Evolutionary conservation across 75 land plant genomes (phyloP).

Genomic region (Adiantum capillusveneris): DNA sequence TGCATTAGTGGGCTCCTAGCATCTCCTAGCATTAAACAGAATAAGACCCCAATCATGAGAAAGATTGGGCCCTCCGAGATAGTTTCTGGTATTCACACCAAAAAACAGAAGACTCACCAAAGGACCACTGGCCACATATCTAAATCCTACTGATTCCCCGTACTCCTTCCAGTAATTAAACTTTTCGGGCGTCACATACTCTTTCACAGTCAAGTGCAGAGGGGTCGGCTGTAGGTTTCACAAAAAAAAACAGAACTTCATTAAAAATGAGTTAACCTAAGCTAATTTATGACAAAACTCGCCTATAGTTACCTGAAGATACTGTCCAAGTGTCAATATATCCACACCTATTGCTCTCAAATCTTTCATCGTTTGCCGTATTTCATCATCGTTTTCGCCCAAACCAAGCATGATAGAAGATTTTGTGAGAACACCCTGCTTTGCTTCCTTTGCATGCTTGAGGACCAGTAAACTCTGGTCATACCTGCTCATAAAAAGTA

Average conservation of each 20-base stretch:
- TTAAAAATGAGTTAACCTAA: too few species aligned
- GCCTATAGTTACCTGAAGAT: constrained; percentile 67
- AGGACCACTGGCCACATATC: constrained; percentile 77
- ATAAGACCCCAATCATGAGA: too few species aligned
- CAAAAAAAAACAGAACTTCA: neutral
- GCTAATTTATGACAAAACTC: too few species aligned
- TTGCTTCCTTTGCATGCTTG: constrained; percentile 74
- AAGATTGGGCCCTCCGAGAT: too few species aligned
- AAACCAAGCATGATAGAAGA: constrained; percentile 92
- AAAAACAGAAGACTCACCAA: constrained; percentile 26
- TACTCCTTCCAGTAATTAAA: constrained; percentile 84
- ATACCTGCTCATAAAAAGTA: constrained; percentile 42
- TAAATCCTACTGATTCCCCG: constrained; percentile 87
- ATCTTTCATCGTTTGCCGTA: constrained; percentile 73
- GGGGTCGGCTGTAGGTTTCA: constrained; percentile 68
- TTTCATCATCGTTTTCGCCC: constrained; percentile 80
- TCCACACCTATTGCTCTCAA: constrained; percentile 63
- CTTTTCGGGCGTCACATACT: constrained; percentile 87
- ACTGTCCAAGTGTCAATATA: constrained; percentile 74
- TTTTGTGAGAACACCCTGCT: constrained; percentile 57
- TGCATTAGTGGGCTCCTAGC: too few species aligned
- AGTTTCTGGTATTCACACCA: too few species aligned
- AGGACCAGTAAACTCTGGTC: constrained; percentile 84
- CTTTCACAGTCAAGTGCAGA: constrained; percentile 85
- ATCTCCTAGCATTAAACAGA: too few species aligned